Base-by-base conservation (phyloP, 768 basidiomycete species). In the Cytidiella melzeri region DNA sequence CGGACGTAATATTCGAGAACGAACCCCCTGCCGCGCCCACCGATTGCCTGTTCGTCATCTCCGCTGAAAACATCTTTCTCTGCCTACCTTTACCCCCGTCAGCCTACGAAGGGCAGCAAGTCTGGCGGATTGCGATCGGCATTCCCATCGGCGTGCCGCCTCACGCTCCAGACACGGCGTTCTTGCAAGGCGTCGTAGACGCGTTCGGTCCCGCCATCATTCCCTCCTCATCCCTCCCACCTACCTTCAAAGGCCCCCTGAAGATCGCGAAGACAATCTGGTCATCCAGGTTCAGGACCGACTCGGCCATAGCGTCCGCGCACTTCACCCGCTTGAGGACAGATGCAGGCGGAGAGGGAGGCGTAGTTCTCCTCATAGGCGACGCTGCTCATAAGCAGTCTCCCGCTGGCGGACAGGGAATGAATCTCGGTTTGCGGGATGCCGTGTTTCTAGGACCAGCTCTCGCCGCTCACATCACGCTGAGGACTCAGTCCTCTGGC, bases 361-460 rank as follows among this genome's bases (percentile, higher is more conserved):
- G 56, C 12, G 51, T 49, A 10, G 44, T 64, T 4, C 34, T 50
- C n/a, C 55, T 76, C 30, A 37, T 72, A 5, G 74, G 74, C 4
- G 73, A 76, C 54, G 75, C 78, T 3, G 78, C 78, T 26, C 75
- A 70, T 53, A 71, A 79, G 41, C 79, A 78, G 49, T 73, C 77
- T 0, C 79, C 77, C 20, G 66, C 70, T 5, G 79, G 78, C 1
- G 79, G 79, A 1, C 77, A 78, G 47, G 79, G 78, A 10, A 75
- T 80, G 77, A 78, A 79, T 52, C 69, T 80, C n/a, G 75, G 78
- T 4, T 61, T 80, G n/a, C 69, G 77, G 13, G 79, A 80, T 51
- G 77, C 73, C 5, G 59, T 77, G 19, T 63, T 66, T 42, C 67
- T 79, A 3, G 76, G 71, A 4, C 66, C 70, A n/a, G 68, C 57